Evolutionary conservation across 495 filamentous ascomycete species (phyloP), one percentile per base, ranked within the genome.

Genomic region (Penicillium odoratum): DNA sequence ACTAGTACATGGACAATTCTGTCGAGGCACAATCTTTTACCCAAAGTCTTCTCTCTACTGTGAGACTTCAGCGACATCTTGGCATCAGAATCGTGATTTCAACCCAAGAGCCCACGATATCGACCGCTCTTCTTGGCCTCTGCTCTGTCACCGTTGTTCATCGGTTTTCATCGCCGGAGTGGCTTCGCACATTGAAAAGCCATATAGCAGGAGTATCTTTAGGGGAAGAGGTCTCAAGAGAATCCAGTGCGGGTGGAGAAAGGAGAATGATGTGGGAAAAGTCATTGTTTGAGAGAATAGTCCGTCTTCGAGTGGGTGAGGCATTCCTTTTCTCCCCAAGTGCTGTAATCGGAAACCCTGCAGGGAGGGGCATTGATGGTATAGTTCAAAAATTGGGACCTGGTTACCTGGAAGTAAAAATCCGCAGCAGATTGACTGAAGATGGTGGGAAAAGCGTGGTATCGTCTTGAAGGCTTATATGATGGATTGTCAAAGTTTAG

Each of bases 51-150:
- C 76, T 93, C 0, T 76, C 78, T 0, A 79, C 80, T 4, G 88
- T 93, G 64, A 83, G 89, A 2, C 77, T 85, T 52, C 90, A 93
- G 62, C 86, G 90, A 10, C 90, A 93, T 65, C 65, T 85, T 3
- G 89, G 78, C 3, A 74, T 81, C 0, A 81, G 88, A 5, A 73
- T 91, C 31, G 55, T 93, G 38, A 85, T 92, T 44, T 81, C 88
- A 0, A 93, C 90, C 0, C 88, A 93, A 61, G 90, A 93, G 59
- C 90, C 90, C 0, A 92, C 88, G 0, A 85, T 93, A 45, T 86
- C 85, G 0, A 82, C 84, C 0, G 73, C 75, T 34, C 78, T 93
- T 5, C 74, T 93, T 1, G 88, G 89, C 53, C 74, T 92, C 7
- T 89, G 84, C 71, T 85, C 80, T 29, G 73, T 89, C 40, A 90